Evolutionary conservation across 768 basidiomycete species (phyloP).

Genomic region (Suillus weaverae): DNA sequence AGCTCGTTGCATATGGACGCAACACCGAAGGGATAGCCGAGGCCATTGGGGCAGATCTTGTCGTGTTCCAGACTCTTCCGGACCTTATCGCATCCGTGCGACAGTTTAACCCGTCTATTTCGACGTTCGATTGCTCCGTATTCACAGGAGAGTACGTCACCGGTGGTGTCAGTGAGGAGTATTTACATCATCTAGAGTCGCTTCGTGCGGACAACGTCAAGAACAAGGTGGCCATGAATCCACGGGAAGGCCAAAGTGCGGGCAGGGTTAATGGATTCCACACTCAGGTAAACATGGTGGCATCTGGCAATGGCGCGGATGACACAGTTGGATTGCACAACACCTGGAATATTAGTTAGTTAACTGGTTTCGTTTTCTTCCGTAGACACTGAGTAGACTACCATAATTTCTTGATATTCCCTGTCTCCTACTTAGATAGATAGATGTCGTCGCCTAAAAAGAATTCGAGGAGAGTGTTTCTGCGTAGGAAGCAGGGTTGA

Average conservation of each 20-base stretch:
- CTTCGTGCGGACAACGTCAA: slow-evolving; percentile 83
- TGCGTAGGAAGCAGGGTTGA: not conserved
- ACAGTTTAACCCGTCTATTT: slow-evolving; percentile 77
- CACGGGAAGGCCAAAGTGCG: slow-evolving; percentile 27
- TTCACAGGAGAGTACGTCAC: slow-evolving; percentile 98
- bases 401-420: not conserved
- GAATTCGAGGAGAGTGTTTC: not conserved
- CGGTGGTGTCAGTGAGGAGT: slow-evolving; percentile 83
- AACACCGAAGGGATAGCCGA: slow-evolving; percentile 68
- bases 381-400: not conserved
- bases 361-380: no score
- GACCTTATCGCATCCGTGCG: slow-evolving; percentile 87
- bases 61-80: slow-evolving; percentile 90
- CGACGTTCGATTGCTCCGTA: slow-evolving; percentile 91
- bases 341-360: slow-evolving; percentile 49
- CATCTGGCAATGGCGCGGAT: slow-evolving; percentile 59
- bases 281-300: slow-evolving; percentile 23
- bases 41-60: slow-evolving; percentile 90
- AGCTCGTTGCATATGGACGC: slow-evolving; percentile 86
- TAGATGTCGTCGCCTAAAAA: not conserved
- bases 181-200: slow-evolving; percentile 72
- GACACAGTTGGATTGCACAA: slow-evolving; percentile 83
- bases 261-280: slow-evolving; percentile 23
- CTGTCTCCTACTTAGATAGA: not conserved
- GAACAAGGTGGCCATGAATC: slow-evolving; percentile 41